Evolutionary conservation across 306 rosid genomes (phyloP), one percentile per base, ranked within the genome.

Genomic region (Lotus japonicus): DNA sequence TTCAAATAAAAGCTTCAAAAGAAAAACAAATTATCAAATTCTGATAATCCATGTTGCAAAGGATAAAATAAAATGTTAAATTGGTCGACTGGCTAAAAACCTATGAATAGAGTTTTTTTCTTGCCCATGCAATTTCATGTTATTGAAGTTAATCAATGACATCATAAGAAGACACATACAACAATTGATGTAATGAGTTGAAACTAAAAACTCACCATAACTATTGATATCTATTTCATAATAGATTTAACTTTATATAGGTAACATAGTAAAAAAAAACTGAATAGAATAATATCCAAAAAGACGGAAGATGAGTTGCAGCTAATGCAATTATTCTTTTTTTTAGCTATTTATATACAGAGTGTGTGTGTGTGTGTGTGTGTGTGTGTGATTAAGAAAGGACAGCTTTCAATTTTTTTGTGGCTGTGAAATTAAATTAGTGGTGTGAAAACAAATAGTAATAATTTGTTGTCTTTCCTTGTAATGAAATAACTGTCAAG

Each of bases 1-100:
- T 81, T 95, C 97, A 7, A 55, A 88, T 82, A 84, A 69, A 74
- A 90, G 89, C 99, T 95, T 73, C 70, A 85, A 66, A 71, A 78
- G 28, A 67, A 71, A 66, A 18, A 64, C 12, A 28, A 42, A 15
- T 52, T 46, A 55, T 50, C 70, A 77, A 51, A 72, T 4, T 70
- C 63, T 53, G 50, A 74, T 18, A 51, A 71, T 49, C 63, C 61
- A 72, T 50, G 49, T 51, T 43, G 73, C 56, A 42, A 28, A 46
- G 38, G 46, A 56, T 16, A 65, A 41, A 42, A 31, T 5, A 31
- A 31, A 71, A 65, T 28, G 55, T 41, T 55, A 38, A 15, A 41
- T 14, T 53, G 51, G 6, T 13, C 53, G 9, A 28, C 42, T 41
- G 50, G 72, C 60, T 61, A 17, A 43, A 15, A 66, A 23, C 36